Evolutionary conservation across 225 moss, liverwort and hornwort genomes (phyloP).

Genomic region (Rhytidiadelphus loreus): DNA sequence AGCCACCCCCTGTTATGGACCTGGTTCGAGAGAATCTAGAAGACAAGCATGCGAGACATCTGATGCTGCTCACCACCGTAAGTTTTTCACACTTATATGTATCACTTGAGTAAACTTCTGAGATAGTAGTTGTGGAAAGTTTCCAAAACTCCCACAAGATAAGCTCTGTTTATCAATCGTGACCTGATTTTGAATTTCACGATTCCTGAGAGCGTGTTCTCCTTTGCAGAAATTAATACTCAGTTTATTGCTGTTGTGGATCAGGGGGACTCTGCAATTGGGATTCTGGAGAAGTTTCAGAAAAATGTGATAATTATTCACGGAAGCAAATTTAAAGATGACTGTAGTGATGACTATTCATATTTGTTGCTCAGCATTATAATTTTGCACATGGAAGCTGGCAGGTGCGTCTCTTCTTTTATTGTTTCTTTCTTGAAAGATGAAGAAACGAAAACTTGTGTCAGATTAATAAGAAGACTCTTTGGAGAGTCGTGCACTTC

Average conservation of each 20-base stretch:
- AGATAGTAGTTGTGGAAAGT: neutral
- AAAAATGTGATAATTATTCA: constrained; percentile 47
- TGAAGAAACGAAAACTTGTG: neutral
- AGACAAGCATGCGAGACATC: constrained; percentile 50
- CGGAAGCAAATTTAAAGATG: constrained; percentile 51
- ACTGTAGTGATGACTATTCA: constrained; percentile 49
- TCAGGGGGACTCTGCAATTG: constrained; percentile 54
- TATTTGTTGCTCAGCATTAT: constrained; percentile 52
- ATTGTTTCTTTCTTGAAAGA: neutral
- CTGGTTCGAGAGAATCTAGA: constrained; percentile 44
- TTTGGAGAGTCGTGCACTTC: neutral
- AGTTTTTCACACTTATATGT: neutral
- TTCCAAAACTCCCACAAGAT: neutral
- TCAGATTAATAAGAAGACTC: neutral
- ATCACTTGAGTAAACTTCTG: neutral
- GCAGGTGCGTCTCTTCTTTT: constrained; percentile 23
- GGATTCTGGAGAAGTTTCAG: constrained; percentile 41
- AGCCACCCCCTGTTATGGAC: constrained; percentile 39
- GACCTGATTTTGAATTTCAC: neutral
- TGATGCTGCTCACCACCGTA: constrained; percentile 57
- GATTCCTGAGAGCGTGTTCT: neutral
- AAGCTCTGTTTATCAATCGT: neutral
- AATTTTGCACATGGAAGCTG: constrained; percentile 60
- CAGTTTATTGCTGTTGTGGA: neutral
- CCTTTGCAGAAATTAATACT: neutral